A percentile compares a stretch with the other conserved stretches of the same genome.
Evolutionary conservation across 2,329 filamentous ascomycete species (phyloP).

Genomic region (Pyrenophora teres): DNA sequence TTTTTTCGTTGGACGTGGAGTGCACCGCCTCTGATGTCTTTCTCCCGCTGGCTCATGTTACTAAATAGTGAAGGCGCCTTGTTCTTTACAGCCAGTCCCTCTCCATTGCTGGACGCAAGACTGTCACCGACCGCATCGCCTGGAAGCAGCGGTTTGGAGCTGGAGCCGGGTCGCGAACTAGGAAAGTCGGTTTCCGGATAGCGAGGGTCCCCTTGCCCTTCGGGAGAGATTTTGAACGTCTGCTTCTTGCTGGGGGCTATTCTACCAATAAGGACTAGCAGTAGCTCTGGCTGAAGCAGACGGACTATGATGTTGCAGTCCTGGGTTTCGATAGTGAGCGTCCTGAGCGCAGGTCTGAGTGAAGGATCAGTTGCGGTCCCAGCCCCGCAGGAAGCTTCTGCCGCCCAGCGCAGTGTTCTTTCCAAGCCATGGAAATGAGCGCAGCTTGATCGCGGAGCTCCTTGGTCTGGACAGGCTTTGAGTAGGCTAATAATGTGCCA

Average conservation of each 20-base stretch:
- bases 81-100: conserved; percentile 16
- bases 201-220: conserved; percentile 47
- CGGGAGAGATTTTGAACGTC: conserved; percentile 51
- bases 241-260: conserved; percentile 50
- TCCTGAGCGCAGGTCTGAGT: conserved; percentile 43
- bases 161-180: conserved; percentile 10
- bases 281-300: conserved; percentile 52
- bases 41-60: conserved; percentile 45
- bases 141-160: conserved; percentile 5
- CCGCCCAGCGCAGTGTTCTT: conserved; percentile 46
- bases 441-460: conserved; percentile 56
- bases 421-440: conserved; percentile 56
- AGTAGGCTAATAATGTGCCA: conserved; percentile 57
- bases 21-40: conserved; percentile 46
- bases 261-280: conserved; percentile 55
- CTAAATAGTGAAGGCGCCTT: conserved; percentile 43
- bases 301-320: conserved; percentile 54
- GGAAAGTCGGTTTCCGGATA: conserved; percentile 39
- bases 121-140: conserved; percentile 11
- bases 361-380: conserved; percentile 11
- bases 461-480: conserved; percentile 54
- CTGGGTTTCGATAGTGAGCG: conserved; percentile 54
- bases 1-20: conserved; percentile 57
- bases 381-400: conserved; percentile 17
- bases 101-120: conserved; percentile 6